These are phyloP conservation scores for Beauveria australis DNA, from an alignment of 2,329 filamentous ascomycete species.

Conservation along the genomic window DNA sequence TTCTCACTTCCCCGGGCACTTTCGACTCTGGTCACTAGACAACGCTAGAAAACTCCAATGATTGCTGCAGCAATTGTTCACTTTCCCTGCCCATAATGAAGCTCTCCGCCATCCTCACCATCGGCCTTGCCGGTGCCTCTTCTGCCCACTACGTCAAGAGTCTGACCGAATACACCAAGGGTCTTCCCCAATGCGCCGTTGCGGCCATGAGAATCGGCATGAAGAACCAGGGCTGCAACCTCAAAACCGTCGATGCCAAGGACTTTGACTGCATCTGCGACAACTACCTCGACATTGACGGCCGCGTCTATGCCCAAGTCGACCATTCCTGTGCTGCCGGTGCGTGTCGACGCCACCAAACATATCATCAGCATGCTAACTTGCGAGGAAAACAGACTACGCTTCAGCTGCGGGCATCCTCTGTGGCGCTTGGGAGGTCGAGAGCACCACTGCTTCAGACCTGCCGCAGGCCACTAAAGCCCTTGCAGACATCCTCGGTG, in stretches of 20 bases:
- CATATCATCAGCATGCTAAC: not conserved
- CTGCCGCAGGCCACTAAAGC: conserved; percentile 7
- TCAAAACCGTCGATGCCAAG: not conserved
- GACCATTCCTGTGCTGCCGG: conserved; percentile 4
- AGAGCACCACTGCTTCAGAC: conserved; percentile 7
- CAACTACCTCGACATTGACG: conserved; percentile 6
- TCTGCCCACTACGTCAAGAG: conserved; percentile 4
- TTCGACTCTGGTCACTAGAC: not conserved
- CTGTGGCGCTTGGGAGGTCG: conserved; percentile 6
- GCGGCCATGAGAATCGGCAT: conserved; percentile 3
- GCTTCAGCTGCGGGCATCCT: not conserved
- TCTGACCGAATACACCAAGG: conserved; percentile 9
- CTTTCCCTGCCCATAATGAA: not conserved
- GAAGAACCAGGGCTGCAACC: conserved; percentile 7
- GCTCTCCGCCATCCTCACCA: conserved; percentile 2
- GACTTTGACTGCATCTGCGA: conserved; percentile 12
- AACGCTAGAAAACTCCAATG: not conserved
- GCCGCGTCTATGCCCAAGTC: conserved; percentile 5
- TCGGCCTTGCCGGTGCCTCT: not conserved
- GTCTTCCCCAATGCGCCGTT: conserved; percentile 1
- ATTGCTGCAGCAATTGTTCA: too few species aligned
- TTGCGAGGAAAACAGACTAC: not conserved
- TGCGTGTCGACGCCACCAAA: not conserved
- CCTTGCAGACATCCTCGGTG: conserved; percentile 3
- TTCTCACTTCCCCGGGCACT: not conserved